Evolutionary conservation across 306 rosid species (phyloP).

Genomic region (Neltuma alba): DNA sequence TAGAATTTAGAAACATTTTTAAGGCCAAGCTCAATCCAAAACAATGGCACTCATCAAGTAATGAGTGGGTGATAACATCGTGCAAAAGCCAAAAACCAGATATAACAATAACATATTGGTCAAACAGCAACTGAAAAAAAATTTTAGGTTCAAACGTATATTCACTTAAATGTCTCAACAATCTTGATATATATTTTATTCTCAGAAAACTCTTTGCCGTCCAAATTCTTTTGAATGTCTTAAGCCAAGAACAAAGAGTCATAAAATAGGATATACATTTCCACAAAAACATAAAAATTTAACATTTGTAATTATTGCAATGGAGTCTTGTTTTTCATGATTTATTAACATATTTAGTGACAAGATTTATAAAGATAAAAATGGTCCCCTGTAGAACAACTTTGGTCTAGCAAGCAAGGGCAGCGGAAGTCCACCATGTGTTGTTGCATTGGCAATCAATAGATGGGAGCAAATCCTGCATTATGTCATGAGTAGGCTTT

Average conservation of each 20-base stretch:
- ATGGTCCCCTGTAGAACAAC: neutral
- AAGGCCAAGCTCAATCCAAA: neutral
- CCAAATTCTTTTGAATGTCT: neutral
- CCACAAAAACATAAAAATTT: neutral
- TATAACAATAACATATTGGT: neutral
- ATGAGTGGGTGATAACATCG: neutral
- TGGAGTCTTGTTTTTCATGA: neutral
- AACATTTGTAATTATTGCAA: neutral
- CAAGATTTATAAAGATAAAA: neutral
- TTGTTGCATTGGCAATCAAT: neutral
- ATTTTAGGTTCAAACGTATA: conserved; percentile 1
- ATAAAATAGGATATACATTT: neutral
- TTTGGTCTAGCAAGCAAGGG: neutral
- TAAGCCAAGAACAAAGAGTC: neutral
- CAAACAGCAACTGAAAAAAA: conserved; percentile 6
- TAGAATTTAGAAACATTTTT: neutral
- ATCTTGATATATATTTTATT: neutral
- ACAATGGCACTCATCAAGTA: neutral
- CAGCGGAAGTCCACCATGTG: conserved; percentile 3
- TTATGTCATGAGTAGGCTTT: neutral
- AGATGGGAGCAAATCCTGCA: neutral
- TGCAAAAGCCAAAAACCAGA: neutral
- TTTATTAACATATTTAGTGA: neutral
- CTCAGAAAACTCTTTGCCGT: neutral
- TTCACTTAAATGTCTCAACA: conserved; percentile 5